Evolutionary conservation across 1,139 yeast species (phyloP), one percentile per base, ranked within the genome.

Genomic region (Candida dubliniensis): DNA sequence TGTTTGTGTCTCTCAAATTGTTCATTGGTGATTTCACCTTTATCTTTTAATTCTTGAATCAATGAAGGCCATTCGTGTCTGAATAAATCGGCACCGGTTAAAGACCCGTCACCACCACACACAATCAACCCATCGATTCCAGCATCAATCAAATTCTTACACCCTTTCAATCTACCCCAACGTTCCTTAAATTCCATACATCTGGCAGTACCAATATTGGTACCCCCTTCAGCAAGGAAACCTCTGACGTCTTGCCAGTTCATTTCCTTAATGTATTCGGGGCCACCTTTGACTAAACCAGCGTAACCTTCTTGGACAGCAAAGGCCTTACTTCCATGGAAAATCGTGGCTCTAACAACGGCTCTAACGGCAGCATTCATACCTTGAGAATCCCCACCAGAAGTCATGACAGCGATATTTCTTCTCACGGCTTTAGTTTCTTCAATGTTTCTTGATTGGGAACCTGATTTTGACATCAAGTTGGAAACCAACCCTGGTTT

Each of bases 381-480:
- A 55, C 95, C 95, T 14, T 88, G 93, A 38, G 93, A 85, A 61
- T 86, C 95, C 58, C 95, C 95, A 51, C 95, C 95, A 1, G 91
- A 84, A 2, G 95, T 86, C 93, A 86, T 86, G 18, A 86, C 88
- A 1, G 87, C 95, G 47, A 86, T 83, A 60, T 84, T 84, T 42
- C 57, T 42, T 34, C 47, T 46, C 8, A 37, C 37, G 11, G 24
- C 30, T 7, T 37, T 34, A 7, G n/a, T 10, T 8, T 37, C 46
- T 14, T 35, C 50, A 25, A 48, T 52, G 5, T 43, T 45, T 9
- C 51, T 43, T 25, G 58, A 49, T 12, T 51, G 55, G 5, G 60
- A 47, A 1, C 52, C 47, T 7, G 56, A 40, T 11, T 42, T 42
- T 2, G 58, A 49, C 46, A 51, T 48, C 15, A 47, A 25, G 4